Evolutionary conservation across 2,329 filamentous ascomycete species (phyloP), one percentile per base, ranked within the genome.

Genomic region (Nigrospora sphaerica): DNA sequence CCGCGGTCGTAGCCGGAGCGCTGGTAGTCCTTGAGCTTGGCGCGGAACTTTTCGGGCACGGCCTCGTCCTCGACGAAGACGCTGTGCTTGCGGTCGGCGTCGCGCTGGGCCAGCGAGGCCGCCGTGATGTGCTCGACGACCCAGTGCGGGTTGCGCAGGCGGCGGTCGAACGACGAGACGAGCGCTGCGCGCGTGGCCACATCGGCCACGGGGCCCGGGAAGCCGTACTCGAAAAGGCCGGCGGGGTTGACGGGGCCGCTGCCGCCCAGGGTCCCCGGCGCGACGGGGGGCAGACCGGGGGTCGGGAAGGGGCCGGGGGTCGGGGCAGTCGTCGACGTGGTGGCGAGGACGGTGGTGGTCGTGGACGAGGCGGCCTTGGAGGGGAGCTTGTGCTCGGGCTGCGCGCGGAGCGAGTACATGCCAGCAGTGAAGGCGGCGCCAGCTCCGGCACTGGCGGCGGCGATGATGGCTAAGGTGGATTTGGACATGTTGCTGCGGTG

Each of bases 111-210:
- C 13, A 98, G 79, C 0, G 92, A 97, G 33, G 81, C 80, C 2
- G 90, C 83, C 0, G 93, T 98, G 67, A 98, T 96, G 74, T 98
- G 93, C 73, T 98, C 93, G 53, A 86, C 84, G 10, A 91, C 93
- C 92, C 92, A 98, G 64, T 87, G 79, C 31, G 93, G 93, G 69
- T 98, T 98, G 62, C 91, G 83, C 38, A 83, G 85, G 51, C 88
- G 85, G 28, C 93, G 88, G 70, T 98, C 92, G 77, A 85, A 98
- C 57, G 86, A 84, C 32, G 91, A 95, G 54, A 91, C 78, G 45
- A 97, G 78, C 32, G 88, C 86, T 23, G 81, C 72, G 34, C 89
- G 85, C 46, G 77, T 78, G 46, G 90, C 84, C 38, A 95, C 75
- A 68, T 98, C 93, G 58, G 85, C 77, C 35, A 95, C 72, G 32